Base-by-base conservation (phyloP, 2,329 filamentous ascomycete genomes). In the Diaporthe eres region DNA sequence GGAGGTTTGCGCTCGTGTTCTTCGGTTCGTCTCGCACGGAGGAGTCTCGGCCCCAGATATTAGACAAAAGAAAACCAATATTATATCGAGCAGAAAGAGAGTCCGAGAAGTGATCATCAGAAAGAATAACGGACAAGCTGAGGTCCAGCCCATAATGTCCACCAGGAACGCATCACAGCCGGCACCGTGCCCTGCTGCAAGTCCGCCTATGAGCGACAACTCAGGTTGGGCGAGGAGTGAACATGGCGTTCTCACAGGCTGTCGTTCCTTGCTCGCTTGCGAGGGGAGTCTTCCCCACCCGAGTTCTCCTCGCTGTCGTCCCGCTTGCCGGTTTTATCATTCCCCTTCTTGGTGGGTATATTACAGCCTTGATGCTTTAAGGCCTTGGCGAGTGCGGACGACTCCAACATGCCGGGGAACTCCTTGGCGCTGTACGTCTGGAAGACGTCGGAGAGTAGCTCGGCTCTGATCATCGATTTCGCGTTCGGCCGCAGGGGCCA, bases 341-440 rank as follows among this genome's bases (percentile, higher is more conserved):
- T 95, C 19, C 94, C 94, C 82, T 96, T 97, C 85, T 96, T 96
- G 77, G 96, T 94, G 49, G 94, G 94, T 77, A 97, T 95, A 68
- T 95, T 92, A 80, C 94, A 94, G 5, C 94, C 94, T 84, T 96
- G 94, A 80, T 94, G 88, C 82, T 95, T 94, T 75, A 97, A 85
- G 44, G 90, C 88, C 82, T 94, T 94, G 1, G 94, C 94, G 51
- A 97, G 85, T 25, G 89, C 87, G 37, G 93, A 95, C 82, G 93
- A 95, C 1, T 94, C 92, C 75, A 92, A 88, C 94, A 97, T 97
- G 8, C 94, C 94, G 0, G 94, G 94, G 76, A 97, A 97, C 81
- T 96, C 94, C 82, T 96, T 97, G 58, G 94, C 94, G 58, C 93
- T 95, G 83, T 93, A 96, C 10, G 96, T 94, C 17, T 90, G 92